These are phyloP conservation scores for Saturnispora galanensis DNA, from an alignment of 805 yeast genomes.

Conservation along the genomic window DNA sequence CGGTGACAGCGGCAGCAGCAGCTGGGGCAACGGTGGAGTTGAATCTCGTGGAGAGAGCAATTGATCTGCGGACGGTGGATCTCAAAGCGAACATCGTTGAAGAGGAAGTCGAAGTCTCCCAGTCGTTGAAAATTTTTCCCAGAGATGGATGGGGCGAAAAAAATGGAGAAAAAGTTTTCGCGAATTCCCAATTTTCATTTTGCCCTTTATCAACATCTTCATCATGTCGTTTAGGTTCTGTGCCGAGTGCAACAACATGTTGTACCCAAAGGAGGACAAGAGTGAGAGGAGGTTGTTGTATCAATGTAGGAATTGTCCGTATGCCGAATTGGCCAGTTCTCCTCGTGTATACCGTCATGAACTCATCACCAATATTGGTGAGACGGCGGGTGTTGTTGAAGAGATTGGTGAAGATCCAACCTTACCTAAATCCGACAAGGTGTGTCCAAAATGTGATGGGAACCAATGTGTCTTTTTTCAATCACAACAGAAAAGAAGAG, in stretches of 20 bases:
- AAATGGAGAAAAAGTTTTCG: neutral
- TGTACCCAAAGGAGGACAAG: slow-evolving; percentile 93
- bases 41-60: slow-evolving; percentile 27
- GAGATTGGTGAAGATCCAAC: slow-evolving; percentile 98
- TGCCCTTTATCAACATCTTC: neutral
- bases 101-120: neutral
- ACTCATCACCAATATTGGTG: slow-evolving; percentile 82
- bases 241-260: slow-evolving; percentile 95
- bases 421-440: slow-evolving; percentile 87
- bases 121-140: neutral
- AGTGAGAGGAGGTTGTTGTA: slow-evolving; percentile 65
- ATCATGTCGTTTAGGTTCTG: slow-evolving; percentile 78
- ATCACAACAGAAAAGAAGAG: slow-evolving; percentile 89
- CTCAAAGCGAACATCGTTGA: slow-evolving; percentile 10
- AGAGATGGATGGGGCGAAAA: neutral
- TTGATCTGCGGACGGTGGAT: slow-evolving; percentile 5
- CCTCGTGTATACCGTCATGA: slow-evolving; percentile 89
- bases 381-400: slow-evolving; percentile 93
- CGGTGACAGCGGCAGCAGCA: slow-evolving; percentile 32
- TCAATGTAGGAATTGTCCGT: slow-evolving; percentile 91
- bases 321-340: slow-evolving; percentile 83
- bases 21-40: slow-evolving; percentile 33
- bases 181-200: neutral
- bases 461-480: slow-evolving; percentile 94
- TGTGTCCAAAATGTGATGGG: slow-evolving; percentile 82